These are phyloP conservation scores for Backusella tarrabulga DNA, from an alignment of 192 early-diverging fungal genomes.

Conservation along the genomic window DNA sequence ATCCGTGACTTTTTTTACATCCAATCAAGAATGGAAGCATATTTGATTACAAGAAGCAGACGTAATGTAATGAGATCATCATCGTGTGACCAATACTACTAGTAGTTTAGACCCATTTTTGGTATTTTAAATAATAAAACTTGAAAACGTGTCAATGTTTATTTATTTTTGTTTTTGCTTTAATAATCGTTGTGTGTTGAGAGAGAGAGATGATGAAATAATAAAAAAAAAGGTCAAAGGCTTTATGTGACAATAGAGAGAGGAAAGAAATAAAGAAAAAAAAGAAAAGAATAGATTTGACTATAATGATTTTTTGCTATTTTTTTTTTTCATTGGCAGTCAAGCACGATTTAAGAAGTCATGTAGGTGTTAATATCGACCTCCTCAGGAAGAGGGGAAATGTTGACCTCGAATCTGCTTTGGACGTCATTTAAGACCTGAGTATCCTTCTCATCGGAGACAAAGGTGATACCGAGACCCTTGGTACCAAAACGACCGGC, in stretches of 20 bases:
- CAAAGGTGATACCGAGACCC: conserved; percentile 94
- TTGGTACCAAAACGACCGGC: conserved; percentile 99
- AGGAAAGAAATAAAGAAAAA: neutral
- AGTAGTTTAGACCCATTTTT: too few relatives aligned
- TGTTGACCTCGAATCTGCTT: conserved; percentile 94
- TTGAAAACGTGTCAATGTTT: too few relatives aligned
- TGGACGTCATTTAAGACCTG: conserved; percentile 81
- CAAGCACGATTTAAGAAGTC: conserved; percentile 20
- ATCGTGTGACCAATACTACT: too few relatives aligned
- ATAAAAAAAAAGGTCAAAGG: neutral
- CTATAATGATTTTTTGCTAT: too few relatives aligned
- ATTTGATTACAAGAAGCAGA: too few relatives aligned
- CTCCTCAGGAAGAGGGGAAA: conserved; percentile 81
- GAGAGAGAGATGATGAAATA: neutral
- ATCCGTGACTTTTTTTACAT: neutral
- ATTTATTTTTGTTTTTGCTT: neutral
- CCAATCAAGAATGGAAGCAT: neutral
- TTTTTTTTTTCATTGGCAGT: neutral
- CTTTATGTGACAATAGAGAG: neutral
- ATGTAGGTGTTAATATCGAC: conserved; percentile 85
- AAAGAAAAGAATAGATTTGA: neutral
- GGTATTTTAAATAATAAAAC: too few relatives aligned
- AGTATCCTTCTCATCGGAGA: conserved; percentile 80
- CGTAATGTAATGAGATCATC: too few relatives aligned
- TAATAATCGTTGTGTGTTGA: neutral